Evolutionary conservation across 257 asterid genomes (phyloP).

Genomic region (Paulownia fortunei): DNA sequence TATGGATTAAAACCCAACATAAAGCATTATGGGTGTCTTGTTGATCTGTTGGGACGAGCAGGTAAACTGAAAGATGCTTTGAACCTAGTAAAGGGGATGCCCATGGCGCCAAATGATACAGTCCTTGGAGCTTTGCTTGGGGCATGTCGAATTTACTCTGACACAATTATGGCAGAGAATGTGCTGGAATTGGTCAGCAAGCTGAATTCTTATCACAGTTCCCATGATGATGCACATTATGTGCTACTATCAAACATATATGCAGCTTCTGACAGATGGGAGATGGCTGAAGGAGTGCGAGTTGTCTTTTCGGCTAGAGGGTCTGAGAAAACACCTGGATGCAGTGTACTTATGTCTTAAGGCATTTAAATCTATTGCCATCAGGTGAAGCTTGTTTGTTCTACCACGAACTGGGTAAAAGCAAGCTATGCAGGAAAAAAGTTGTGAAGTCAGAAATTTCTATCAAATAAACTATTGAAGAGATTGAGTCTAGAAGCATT

Average conservation of each 20-base stretch:
- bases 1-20: slow-evolving; percentile 56
- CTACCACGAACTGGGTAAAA: not conserved
- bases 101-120: slow-evolving; percentile 61
- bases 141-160: slow-evolving; percentile 65
- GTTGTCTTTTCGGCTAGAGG: slow-evolving; percentile 48
- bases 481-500: not conserved
- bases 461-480: not conserved
- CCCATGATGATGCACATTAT: slow-evolving; percentile 45
- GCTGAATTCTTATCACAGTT: slow-evolving; percentile 28
- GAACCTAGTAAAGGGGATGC: slow-evolving; percentile 62
- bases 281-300: slow-evolving; percentile 68
- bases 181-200: slow-evolving; percentile 47
- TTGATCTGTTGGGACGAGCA: slow-evolving; percentile 79
- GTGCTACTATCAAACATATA: slow-evolving; percentile 67
- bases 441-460: not conserved
- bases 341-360: slow-evolving; percentile 53
- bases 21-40: slow-evolving; percentile 80
- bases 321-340: slow-evolving; percentile 60
- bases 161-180: slow-evolving; percentile 49
- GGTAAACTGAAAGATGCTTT: slow-evolving; percentile 74
- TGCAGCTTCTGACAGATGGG: slow-evolving; percentile 84
- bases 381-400: not conserved
- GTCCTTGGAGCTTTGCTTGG: slow-evolving; percentile 78
- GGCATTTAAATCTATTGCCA: not conserved
- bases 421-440: not conserved